Evolutionary conservation across 2,329 filamentous ascomycete genomes (phyloP).

Genomic region (Lachnellula cervina): DNA sequence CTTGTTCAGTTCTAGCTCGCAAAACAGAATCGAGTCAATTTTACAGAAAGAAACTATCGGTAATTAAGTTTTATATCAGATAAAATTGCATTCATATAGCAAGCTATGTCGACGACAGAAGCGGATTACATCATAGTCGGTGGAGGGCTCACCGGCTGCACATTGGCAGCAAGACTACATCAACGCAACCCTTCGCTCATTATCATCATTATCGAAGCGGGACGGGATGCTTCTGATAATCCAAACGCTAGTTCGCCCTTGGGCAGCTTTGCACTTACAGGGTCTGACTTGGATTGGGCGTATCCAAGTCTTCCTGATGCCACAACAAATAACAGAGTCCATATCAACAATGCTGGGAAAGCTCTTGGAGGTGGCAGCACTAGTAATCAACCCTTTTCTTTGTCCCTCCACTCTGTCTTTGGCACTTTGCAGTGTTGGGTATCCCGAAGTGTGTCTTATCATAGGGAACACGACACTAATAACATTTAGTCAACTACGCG

Average conservation of each 20-base stretch:
- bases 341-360: slow-evolving; percentile 33
- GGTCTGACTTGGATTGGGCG: slow-evolving; percentile 29
- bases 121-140: slow-evolving; percentile 36
- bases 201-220: slow-evolving; percentile 38
- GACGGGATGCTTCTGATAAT: slow-evolving; percentile 26
- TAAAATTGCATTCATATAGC: not conserved
- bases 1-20: too few relatives aligned
- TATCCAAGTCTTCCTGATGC: slow-evolving; percentile 33
- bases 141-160: slow-evolving; percentile 35
- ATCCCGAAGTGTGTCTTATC: too few relatives aligned
- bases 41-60: too few relatives aligned
- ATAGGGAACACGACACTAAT: too few relatives aligned
- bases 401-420: too few relatives aligned
- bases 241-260: slow-evolving; percentile 1
- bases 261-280: not conserved
- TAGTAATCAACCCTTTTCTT: slow-evolving; percentile 6
- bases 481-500: slow-evolving; percentile 32
- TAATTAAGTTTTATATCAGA: too few relatives aligned
- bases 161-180: slow-evolving; percentile 33
- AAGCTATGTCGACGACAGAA: not conserved
- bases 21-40: too few relatives aligned
- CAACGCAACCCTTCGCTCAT: slow-evolving; percentile 25
- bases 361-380: slow-evolving; percentile 38
- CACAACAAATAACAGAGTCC: slow-evolving; percentile 22
- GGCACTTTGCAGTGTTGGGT: too few relatives aligned